Percentiles rank a stretch among this genome's conserved stretches.
Evolutionary conservation across 345 rosid genomes (phyloP).

Genomic region (Pelargonium nanum): DNA sequence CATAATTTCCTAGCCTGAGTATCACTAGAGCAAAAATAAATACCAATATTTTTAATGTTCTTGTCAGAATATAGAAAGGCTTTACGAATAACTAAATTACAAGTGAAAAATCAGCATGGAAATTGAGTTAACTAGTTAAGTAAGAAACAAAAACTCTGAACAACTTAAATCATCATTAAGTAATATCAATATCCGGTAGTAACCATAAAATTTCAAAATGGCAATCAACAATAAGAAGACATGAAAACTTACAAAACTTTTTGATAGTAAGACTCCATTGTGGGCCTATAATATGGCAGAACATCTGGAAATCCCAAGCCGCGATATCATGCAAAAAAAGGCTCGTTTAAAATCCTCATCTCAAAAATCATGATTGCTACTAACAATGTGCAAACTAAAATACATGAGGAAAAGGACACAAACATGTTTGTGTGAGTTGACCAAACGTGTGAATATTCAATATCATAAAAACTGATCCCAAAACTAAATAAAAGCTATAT

Average conservation of each 20-base stretch:
- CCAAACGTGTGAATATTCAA: too few relatives aligned
- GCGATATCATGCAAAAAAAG: background rate
- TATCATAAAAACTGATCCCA: too few relatives aligned
- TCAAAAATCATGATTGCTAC: background rate
- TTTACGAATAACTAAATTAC: background rate
- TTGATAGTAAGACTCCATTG: slow-evolving; percentile 45
- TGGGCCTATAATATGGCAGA: slow-evolving; percentile 54
- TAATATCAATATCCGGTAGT: background rate
- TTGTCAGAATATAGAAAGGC: background rate
- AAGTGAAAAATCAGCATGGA: background rate
- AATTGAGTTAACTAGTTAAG: background rate
- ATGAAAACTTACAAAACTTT: slow-evolving; percentile 37
- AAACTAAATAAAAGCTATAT: too few relatives aligned
- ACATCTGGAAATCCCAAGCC: slow-evolving; percentile 38
- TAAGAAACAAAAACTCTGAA: background rate
- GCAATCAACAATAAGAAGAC: slow-evolving; percentile 4
- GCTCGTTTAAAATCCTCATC: background rate
- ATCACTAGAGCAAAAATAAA: background rate
- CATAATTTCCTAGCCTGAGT: background rate
- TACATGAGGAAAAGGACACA: background rate
- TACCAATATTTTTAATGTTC: too few relatives aligned
- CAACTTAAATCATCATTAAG: background rate
- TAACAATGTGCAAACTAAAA: background rate
- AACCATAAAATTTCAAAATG: background rate
- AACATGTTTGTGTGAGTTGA: background rate